Percentiles rank a stretch among this genome's conserved stretches.
phyloP scores from a whole-genome alignment of 345 rosid species.

The Melaleuca quinquenervia region DNA sequence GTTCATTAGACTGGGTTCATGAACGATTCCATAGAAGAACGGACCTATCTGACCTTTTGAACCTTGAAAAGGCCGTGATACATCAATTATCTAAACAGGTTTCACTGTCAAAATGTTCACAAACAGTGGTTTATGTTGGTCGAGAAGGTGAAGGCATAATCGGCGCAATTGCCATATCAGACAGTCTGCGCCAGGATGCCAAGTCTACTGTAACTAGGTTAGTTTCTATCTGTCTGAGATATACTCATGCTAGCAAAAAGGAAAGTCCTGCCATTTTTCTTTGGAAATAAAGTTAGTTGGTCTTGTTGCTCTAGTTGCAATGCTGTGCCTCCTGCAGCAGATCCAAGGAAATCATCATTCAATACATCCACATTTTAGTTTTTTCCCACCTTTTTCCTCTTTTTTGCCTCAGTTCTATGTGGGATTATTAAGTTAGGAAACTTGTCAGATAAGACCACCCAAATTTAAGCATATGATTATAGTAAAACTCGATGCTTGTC shows the following conservation, averaged over 20 bases:
- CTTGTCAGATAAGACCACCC: neutral
- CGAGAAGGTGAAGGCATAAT: conserved; percentile 80
- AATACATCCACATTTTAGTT: neutral
- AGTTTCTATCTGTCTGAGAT: neutral
- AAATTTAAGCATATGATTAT: neutral
- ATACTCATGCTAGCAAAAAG: neutral
- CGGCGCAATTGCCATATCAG: conserved; percentile 83
- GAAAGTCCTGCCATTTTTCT: neutral
- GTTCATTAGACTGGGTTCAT: conserved; percentile 73
- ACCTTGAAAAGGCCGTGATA: conserved; percentile 34
- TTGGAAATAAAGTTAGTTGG: neutral
- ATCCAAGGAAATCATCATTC: neutral
- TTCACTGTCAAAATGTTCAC: conserved; percentile 50
- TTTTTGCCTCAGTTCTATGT: neutral
- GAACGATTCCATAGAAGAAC: conserved; percentile 50
- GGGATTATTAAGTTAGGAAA: neutral
- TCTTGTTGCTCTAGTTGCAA: neutral
- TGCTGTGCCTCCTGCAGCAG: neutral
- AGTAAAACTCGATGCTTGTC: neutral
- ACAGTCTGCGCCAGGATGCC: conserved; percentile 74
- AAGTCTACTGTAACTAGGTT: conserved; percentile 70
- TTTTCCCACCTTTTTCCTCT: neutral
- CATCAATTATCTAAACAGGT: conserved; percentile 21
- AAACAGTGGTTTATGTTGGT: conserved; percentile 78
- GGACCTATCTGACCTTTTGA: conserved; percentile 24